These are phyloP conservation scores for Tulasnella sp. DNA, from an alignment of 768 basidiomycete genomes.

Conservation along the genomic window DNA sequence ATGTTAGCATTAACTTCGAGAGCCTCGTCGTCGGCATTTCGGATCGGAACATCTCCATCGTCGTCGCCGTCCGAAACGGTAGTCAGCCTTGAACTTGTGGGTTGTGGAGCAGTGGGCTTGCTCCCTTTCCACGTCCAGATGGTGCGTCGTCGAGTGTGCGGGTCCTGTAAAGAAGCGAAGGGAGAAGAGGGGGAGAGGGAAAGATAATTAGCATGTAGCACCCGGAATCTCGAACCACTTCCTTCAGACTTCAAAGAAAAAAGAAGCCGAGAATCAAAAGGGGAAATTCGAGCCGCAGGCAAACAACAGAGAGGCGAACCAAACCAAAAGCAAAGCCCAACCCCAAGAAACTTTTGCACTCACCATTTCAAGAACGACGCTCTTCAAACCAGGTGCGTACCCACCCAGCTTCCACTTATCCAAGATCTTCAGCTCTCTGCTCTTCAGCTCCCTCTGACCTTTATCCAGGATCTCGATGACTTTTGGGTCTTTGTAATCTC, in stretches of 20 bases:
- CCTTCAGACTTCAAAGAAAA: background rate
- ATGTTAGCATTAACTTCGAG: background rate
- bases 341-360: background rate
- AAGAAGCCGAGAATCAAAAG: background rate
- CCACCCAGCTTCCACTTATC: slow-evolving; percentile 22
- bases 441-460: background rate
- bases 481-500: background rate
- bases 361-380: slow-evolving; percentile 16
- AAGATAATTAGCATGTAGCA: background rate
- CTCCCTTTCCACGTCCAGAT: background rate
- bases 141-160: background rate
- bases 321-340: background rate
- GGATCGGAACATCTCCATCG: background rate
- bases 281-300: background rate
- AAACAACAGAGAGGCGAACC: background rate
- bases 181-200: background rate
- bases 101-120: background rate
- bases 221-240: background rate
- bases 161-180: background rate
- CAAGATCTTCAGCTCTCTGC: slow-evolving; percentile 14
- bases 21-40: background rate
- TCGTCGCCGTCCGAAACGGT: background rate
- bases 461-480: background rate
- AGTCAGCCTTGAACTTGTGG: background rate
- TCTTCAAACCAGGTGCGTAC: background rate